phyloP scores from a whole-genome alignment of 2,329 filamentous ascomycete species.

The Septoria petroselini region DNA sequence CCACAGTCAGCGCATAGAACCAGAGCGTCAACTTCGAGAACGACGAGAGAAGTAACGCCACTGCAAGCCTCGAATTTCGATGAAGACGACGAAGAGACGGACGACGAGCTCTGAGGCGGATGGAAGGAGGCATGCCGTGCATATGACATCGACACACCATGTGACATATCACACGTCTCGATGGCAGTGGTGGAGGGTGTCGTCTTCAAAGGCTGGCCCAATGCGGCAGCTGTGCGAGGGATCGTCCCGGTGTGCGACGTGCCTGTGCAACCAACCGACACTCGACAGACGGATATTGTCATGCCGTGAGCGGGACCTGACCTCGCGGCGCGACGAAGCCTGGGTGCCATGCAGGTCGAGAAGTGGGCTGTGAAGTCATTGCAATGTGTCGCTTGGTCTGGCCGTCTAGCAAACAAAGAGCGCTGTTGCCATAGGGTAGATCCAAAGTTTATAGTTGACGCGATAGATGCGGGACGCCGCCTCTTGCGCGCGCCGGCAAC shows the following conservation, averaged over 20 bases:
- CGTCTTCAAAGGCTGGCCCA: background rate
- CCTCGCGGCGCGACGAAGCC: too few species aligned
- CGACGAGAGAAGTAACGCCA: slow-evolving; percentile 13
- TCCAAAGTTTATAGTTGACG: too few species aligned
- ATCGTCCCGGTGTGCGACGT: background rate
- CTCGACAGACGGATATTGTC: background rate
- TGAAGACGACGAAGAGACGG: slow-evolving; percentile 36
- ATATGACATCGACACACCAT: too few species aligned
- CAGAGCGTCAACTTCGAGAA: slow-evolving; percentile 27
- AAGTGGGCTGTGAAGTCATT: too few species aligned
- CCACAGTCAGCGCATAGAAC: background rate
- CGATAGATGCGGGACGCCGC: too few species aligned
- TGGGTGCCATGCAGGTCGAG: background rate
- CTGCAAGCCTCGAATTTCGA: slow-evolving; percentile 16
- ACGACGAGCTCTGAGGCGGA: slow-evolving; percentile 35
- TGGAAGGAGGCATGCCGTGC: background rate
- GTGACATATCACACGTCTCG: too few species aligned
- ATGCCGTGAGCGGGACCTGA: background rate
- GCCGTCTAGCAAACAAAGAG: too few species aligned
- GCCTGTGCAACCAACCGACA: slow-evolving; percentile 3
- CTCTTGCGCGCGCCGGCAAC: too few species aligned
- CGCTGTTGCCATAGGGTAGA: too few species aligned
- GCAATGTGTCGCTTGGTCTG: too few species aligned
- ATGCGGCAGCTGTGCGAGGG: background rate
- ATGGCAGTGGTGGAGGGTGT: background rate